A percentile compares a stretch with the other conserved stretches of the same genome.
phyloP scores from a whole-genome alignment of 768 basidiomycete species.

The Boletus rubroflammeus region DNA sequence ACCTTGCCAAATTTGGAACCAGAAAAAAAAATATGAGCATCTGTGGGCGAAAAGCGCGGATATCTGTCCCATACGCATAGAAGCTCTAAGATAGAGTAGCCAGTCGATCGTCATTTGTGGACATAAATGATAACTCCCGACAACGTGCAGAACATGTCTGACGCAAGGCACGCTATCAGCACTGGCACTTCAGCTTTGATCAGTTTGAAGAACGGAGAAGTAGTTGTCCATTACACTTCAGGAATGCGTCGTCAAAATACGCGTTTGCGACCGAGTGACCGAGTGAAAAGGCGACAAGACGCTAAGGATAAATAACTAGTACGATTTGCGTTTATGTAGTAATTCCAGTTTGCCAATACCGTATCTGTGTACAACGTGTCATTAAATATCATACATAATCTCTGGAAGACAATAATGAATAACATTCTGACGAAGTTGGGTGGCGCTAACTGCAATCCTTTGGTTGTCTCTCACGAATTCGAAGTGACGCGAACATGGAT shows the following conservation, averaged over 20 bases:
- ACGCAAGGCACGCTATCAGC: not conserved
- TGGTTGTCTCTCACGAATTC: conserved; percentile 9
- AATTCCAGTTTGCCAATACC: not conserved
- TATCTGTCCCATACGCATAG: not conserved
- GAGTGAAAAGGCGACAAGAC: not conserved
- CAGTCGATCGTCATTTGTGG: not conserved
- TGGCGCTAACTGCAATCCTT: not conserved
- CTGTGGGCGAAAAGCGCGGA: not conserved
- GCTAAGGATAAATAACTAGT: not conserved
- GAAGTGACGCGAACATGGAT: conserved; percentile 26
- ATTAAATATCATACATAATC: not conserved
- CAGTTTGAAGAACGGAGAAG: not conserved
- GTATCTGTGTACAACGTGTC: not conserved
- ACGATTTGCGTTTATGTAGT: not conserved
- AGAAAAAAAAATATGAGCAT: too few relatives aligned
- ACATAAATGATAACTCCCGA: not conserved
- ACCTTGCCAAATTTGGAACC: too few relatives aligned
- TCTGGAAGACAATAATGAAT: not conserved
- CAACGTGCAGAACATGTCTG: conserved; percentile 2
- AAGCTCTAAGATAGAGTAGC: not conserved
- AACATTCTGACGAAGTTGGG: not conserved
- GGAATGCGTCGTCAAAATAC: not conserved
- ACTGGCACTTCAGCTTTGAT: too few relatives aligned
- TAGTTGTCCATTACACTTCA: not conserved
- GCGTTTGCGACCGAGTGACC: not conserved